Base-by-base conservation (phyloP, 139 green algal genomes). In the Chlamydomonas eustigma region DNA sequence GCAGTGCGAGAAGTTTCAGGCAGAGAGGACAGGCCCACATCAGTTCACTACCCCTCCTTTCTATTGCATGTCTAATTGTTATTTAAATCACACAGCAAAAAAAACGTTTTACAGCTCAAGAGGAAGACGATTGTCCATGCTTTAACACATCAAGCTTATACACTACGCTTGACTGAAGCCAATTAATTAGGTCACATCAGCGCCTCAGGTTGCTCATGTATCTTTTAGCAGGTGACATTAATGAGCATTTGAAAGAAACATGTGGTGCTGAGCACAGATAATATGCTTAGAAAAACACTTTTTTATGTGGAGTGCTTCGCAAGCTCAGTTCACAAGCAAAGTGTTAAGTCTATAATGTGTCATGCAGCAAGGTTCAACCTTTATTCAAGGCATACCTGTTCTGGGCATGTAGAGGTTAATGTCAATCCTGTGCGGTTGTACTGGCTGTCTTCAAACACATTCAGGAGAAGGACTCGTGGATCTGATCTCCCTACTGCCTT, bases 391-490 rank as follows among this genome's bases (percentile, higher is more conserved):
- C 44, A 58, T 18, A 75, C 68, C 68, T 51, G 1, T 31, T 44
- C 51, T 44, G 3, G 34, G 28, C 63, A 58, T 3, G 39, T 32
- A 37, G 73, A 68, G 12, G 73, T 78, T 0, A 96, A 64, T 0
- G 89, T 95, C 75, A 94, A 90, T 36, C 85, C 84, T 5, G 81
- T 93, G 0, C 91, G 81, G 77, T 97, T 86, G 85, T 96, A 96
- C 0, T 84, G 77, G 34, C 32, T 51, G 68, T 96, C 91, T 0
- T 85, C 64, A 44, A 94, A 94, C 0, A 82, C 32, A 74, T 91
- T 78, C 1, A 74, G 86, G 0, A 94, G 63, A 22, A 58, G 44
- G 44, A 18, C 44, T 28, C 44, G 12, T 18, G 12, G 44, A 12
- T 28, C 44, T 58, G 44, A 58, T 18, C 18, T 12, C 44, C 12